Conservation (phyloP, 495 filamentous ascomycete genomes). For the Podospora comata region DNA sequence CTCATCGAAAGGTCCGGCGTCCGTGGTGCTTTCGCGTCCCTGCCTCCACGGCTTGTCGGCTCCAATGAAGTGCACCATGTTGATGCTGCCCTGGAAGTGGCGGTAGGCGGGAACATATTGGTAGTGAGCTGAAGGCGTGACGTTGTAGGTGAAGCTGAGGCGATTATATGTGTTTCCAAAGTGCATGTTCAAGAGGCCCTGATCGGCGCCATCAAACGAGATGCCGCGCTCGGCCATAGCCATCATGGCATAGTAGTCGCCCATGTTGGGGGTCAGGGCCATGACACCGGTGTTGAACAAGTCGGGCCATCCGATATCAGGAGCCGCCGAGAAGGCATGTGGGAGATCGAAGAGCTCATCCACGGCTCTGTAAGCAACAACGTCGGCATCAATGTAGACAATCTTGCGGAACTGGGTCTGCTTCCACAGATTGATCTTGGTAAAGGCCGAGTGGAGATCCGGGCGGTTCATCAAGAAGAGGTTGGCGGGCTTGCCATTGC, state of each 20-base stretch:
- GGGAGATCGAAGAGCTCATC: constrained; percentile 86
- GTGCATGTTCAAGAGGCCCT: constrained; percentile 93
- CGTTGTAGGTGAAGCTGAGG: constrained; percentile 94
- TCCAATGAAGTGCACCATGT: constrained; percentile 90
- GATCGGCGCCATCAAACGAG: constrained; percentile 96
- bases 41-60: constrained; percentile 82
- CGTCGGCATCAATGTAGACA: constrained; percentile 89
- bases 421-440: constrained; percentile 94
- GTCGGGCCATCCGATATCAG: constrained; percentile 98
- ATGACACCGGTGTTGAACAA: constrained; percentile 97
- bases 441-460: constrained; percentile 88
- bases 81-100: constrained; percentile 85
- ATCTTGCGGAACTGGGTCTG: constrained; percentile 85
- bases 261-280: constrained; percentile 81
- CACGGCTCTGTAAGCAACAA: constrained; percentile 79
- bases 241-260: constrained; percentile 79
- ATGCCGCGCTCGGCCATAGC: constrained; percentile 80
- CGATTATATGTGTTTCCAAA: constrained; percentile 79
- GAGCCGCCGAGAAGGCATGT: constrained; percentile 79
- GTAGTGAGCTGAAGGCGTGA: constrained; percentile 89
- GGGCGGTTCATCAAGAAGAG: constrained; percentile 87
- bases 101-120: constrained; percentile 93
- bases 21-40: constrained; percentile 56
- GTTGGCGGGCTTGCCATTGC: constrained; percentile 73
- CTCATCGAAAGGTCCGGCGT: constrained; percentile 68